Evolutionary conservation across 306 rosid genomes (phyloP).

Genomic region (Abrus pulchellus): DNA sequence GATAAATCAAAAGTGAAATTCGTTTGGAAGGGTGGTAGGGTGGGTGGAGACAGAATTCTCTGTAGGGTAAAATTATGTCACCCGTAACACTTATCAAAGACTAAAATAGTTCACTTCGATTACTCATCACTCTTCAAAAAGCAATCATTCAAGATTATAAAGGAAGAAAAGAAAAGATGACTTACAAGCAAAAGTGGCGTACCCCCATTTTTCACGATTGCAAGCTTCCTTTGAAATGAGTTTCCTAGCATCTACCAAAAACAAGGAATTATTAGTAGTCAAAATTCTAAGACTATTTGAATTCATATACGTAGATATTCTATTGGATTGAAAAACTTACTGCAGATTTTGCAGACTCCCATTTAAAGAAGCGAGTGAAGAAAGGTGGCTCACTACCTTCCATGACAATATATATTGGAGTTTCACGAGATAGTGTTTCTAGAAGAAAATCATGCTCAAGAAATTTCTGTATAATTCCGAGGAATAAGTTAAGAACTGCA

Average conservation of each 20-base stretch:
- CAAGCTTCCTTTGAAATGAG: conserved; percentile 93
- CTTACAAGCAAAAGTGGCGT: conserved; percentile 75
- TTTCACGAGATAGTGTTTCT: conserved; percentile 73
- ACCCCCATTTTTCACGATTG: conserved; percentile 78
- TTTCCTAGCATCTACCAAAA: conserved; percentile 89
- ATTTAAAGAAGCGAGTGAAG: conserved; percentile 94
- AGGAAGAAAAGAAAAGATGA: conserved; percentile 47
- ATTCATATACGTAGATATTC: conserved; percentile 20
- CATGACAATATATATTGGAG: conserved; percentile 81
- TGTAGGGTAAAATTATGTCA: not conserved
- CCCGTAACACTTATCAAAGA: not conserved
- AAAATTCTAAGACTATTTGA: conserved; percentile 41
- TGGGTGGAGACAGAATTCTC: not conserved
- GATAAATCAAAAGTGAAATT: not conserved
- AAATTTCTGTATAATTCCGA: conserved; percentile 75
- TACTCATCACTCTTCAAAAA: conserved; percentile 24
- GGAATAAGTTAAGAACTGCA: conserved; percentile 38
- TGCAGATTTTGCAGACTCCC: conserved; percentile 88
- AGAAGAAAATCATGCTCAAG: conserved; percentile 87
- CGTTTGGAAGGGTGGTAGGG: not conserved
- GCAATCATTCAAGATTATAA: conserved; percentile 30
- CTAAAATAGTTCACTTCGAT: not conserved
- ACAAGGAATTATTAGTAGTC: conserved; percentile 40
- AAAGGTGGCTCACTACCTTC: conserved; percentile 97
- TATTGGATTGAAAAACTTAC: conserved; percentile 60